A percentile compares a stretch with the other conserved stretches of the same genome.
Conservation (phyloP, 805 yeast genomes). For the Zygoascus biomembranicola region DNA sequence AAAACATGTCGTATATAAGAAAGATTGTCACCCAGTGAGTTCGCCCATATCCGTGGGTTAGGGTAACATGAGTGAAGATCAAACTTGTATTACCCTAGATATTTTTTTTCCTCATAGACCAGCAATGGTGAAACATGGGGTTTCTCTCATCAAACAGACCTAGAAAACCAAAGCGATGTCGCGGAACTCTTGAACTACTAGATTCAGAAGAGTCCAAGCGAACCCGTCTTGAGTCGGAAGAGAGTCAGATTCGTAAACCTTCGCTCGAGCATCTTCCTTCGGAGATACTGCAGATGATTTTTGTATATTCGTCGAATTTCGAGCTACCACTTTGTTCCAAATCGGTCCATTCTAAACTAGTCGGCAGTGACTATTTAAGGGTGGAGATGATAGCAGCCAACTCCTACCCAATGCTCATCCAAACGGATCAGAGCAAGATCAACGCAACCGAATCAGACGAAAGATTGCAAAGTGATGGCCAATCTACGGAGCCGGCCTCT, state of each 20-base stretch:
- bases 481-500: neutral
- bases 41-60: neutral
- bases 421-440: neutral
- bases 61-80: too few species aligned
- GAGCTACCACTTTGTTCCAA: constrained; percentile 31
- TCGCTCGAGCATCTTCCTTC: constrained; percentile 33
- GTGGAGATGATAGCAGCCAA: constrained; percentile 12
- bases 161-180: neutral
- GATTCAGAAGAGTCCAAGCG: neutral
- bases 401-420: neutral
- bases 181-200: neutral
- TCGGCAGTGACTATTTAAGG: constrained; percentile 23
- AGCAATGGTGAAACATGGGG: constrained; percentile 2
- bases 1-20: too few species aligned
- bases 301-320: constrained; percentile 32
- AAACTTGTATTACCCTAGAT: neutral
- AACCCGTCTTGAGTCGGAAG: neutral
- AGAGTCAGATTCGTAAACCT: neutral
- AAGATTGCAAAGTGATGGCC: neutral
- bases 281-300: constrained; percentile 36
- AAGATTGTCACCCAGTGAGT: too few species aligned
- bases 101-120: neutral
- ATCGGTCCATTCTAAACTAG: constrained; percentile 21
- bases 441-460: neutral
- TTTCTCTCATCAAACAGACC: constrained; percentile 5